phyloP scores from a whole-genome alignment of 1,284 basidiomycete genomes.

The Trichosporon ovoides region DNA sequence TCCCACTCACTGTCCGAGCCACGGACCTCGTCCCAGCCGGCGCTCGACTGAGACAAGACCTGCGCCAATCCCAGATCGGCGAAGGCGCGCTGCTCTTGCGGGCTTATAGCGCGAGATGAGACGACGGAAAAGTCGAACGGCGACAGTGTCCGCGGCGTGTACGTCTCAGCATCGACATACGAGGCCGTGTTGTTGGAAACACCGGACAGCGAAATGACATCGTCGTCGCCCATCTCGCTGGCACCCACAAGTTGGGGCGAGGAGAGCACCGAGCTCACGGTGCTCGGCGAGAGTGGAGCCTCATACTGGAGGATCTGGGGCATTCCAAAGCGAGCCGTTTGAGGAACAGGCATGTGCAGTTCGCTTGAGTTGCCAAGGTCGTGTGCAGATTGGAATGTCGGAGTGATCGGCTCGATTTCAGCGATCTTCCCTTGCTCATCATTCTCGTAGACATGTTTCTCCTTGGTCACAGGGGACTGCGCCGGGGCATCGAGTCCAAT shows the following conservation, averaged over 20 bases:
- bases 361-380: neutral
- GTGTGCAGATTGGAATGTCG: neutral
- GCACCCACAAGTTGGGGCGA: constrained; percentile 2
- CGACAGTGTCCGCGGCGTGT: constrained; percentile 15
- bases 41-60: neutral
- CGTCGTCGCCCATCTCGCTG: constrained; percentile 9
- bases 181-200: constrained; percentile 6
- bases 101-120: constrained; percentile 7
- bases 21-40: neutral
- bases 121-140: neutral
- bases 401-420: neutral
- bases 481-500: neutral
- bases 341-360: neutral
- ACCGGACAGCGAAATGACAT: constrained; percentile 14
- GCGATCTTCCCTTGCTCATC: neutral
- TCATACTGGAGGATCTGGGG: neutral
- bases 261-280: constrained; percentile 2
- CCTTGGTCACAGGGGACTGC: neutral
- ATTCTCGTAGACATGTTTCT: neutral
- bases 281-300: neutral
- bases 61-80: neutral
- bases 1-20: constrained; percentile 17
- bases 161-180: constrained; percentile 20
- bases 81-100: neutral
- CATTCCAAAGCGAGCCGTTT: neutral